Conservation (phyloP, 768 basidiomycete species). For the Steccherinum ochraceum region DNA sequence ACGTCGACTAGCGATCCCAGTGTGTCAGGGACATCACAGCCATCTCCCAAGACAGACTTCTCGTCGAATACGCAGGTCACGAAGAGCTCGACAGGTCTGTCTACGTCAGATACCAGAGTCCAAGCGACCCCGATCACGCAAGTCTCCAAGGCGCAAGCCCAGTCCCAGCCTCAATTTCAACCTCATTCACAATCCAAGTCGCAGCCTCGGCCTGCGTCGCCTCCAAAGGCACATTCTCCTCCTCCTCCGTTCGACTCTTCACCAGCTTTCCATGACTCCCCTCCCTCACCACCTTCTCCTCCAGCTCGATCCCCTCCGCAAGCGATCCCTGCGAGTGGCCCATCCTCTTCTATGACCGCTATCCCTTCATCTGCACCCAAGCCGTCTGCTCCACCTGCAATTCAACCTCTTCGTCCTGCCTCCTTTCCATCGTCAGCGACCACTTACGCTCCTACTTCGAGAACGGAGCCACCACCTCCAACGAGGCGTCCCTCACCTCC, state of each 20-base stretch:
- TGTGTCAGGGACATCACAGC: too few species aligned
- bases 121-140: background rate
- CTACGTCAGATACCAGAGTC: too few species aligned
- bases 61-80: too few species aligned
- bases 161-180: too few species aligned
- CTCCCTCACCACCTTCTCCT: background rate
- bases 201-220: too few species aligned
- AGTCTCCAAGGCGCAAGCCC: background rate
- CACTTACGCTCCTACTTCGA: too few species aligned
- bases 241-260: constrained; percentile 1
- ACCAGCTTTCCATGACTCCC: background rate
- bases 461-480: background rate
- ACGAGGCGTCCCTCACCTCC: background rate
- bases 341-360: background rate
- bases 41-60: too few species aligned
- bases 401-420: background rate
- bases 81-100: too few species aligned
- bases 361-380: background rate
- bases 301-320: background rate
- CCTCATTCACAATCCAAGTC: too few species aligned
- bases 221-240: too few species aligned
- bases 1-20: too few species aligned
- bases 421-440: background rate
- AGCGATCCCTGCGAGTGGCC: background rate
- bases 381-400: too few species aligned